Conservation (phyloP, 2,329 filamentous ascomycete species). For the Magnaporthales sp. region DNA sequence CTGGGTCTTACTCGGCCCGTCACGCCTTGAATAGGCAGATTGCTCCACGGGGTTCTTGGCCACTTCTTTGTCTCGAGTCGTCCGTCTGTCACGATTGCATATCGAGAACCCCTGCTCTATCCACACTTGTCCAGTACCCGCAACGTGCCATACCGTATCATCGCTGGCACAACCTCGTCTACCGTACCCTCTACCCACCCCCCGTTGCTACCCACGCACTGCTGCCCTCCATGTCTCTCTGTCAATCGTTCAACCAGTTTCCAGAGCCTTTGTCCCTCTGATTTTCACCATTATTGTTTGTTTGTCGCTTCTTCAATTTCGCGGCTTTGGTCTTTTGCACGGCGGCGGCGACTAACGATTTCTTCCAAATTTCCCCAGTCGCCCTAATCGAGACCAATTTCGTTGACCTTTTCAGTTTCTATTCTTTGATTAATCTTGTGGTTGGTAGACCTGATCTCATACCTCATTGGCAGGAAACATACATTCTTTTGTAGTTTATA, state of each 20-base stretch:
- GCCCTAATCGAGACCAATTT: constrained; percentile 1
- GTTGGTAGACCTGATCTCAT: neutral
- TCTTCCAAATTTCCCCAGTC: neutral
- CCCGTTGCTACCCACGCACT: neutral
- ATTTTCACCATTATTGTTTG: neutral
- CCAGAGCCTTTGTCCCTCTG: neutral
- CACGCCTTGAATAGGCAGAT: constrained; percentile 2
- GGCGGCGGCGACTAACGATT: neutral
- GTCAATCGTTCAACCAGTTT: neutral
- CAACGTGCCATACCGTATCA: neutral
- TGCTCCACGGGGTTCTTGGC: constrained; percentile 3
- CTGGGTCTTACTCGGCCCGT: neutral
- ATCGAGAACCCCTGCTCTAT: neutral
- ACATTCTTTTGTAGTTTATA: neutral
- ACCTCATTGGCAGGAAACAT: neutral
- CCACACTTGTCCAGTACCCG: neutral
- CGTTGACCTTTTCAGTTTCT: neutral
- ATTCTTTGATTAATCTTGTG: constrained; percentile 1
- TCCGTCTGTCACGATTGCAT: constrained; percentile 3
- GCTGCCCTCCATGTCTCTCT: neutral
- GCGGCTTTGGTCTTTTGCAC: neutral
- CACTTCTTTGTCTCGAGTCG: constrained; percentile 2
- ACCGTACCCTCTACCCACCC: no score
- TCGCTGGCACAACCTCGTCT: neutral
- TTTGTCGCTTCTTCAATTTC: neutral